Percentiles rank a stretch among this genome's conserved stretches.
Evolutionary conservation across 805 yeast species (phyloP).

Genomic region (Saccharomycopsis guyanensis): DNA sequence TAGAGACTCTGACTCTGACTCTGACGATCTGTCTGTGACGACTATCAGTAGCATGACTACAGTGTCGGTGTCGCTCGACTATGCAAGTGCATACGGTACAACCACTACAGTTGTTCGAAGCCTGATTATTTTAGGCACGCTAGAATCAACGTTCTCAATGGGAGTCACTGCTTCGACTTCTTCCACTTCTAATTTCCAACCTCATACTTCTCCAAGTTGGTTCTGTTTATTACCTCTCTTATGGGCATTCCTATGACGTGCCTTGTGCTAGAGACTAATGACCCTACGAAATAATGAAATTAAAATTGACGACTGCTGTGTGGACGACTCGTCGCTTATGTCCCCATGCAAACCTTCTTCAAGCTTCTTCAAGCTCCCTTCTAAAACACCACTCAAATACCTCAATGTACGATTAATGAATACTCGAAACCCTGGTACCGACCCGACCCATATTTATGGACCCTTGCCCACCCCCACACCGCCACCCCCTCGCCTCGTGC

Average conservation of each 20-base stretch:
- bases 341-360: too few relatives aligned
- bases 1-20: background rate
- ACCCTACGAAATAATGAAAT: too few relatives aligned
- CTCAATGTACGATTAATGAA: too few relatives aligned
- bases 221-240: background rate
- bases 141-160: conserved; percentile 7
- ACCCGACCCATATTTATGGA: too few relatives aligned
- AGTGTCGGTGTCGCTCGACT: background rate
- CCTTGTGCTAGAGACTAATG: too few relatives aligned
- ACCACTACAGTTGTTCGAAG: conserved; percentile 12
- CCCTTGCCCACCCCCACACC: too few relatives aligned
- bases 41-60: conserved; percentile 12
- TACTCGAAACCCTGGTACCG: too few relatives aligned
- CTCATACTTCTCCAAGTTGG: background rate
- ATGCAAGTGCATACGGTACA: conserved; percentile 1
- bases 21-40: background rate
- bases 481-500: too few relatives aligned
- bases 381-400: too few relatives aligned
- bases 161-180: background rate
- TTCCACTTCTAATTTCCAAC: background rate
- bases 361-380: too few relatives aligned
- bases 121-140: conserved; percentile 14
- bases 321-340: too few relatives aligned
- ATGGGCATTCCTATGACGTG: background rate
- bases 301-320: too few relatives aligned